Evolutionary conservation across 176 grass and related monocot genomes (phyloP), one percentile per base, ranked within the genome.

Genomic region (Lolium perenne): DNA sequence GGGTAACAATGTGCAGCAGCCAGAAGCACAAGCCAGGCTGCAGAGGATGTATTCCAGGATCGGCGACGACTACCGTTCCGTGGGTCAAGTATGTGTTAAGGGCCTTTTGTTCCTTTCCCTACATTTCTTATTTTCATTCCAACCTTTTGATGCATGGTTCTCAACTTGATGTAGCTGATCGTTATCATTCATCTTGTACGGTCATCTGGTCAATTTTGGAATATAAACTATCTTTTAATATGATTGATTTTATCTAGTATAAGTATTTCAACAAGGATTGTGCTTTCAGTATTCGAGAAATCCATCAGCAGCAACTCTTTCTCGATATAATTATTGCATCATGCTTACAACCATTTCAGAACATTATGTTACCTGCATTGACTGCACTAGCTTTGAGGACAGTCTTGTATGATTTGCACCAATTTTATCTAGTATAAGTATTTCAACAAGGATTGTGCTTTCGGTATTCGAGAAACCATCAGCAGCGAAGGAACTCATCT

Each of bases 41-140:
- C 86, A 92, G 63, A 89, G 77, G 78, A 95, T 89, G 88, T 95
- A 94, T 64, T 85, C 93, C 6, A 91, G 83, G 90, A 98, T 98
- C 25, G 91, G 87, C 5, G 97, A 98, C 58, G 89, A 98, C 70
- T 98, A 92, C 86, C 76, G 76, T 7, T 91, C 97, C 79, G 20
- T 98, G 20, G 84, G 41, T 90, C 97, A 98, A 84, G 97, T 98
- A 90, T 86, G 76, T 46, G 22, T 65, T 14, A 4, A 53, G 74
- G 51, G 5, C 25, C 61, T 80, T n/a, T 43, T 41, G 0, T 74
- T 23, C 40, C 25, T 21, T 40, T 11, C 14, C n/a, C 16, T 60
- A 4, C 4, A 9, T 57, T 18, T 58, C 18, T 74, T 56, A 10
- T 56, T 4, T 64, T 15, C 64, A 22, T 38, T 66, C 38, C 17